These are phyloP conservation scores for Elaeis oleifera DNA, from an alignment of 202 grass and related monocot genomes.

Conservation along the genomic window DNA sequence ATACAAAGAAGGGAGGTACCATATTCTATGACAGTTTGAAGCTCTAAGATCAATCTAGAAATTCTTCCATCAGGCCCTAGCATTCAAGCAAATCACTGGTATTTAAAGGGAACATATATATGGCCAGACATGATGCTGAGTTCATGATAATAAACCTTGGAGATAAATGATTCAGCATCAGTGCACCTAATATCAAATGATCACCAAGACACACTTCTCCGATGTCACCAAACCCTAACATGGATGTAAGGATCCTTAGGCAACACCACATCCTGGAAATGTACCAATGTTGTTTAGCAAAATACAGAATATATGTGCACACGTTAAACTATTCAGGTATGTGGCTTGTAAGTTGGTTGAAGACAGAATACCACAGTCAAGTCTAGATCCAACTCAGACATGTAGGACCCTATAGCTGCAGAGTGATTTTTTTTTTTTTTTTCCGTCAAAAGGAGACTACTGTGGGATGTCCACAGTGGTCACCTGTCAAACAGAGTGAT, in stretches of 20 bases:
- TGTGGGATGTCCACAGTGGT: too few relatives aligned
- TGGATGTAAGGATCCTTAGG: conserved; percentile 90
- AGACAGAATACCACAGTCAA: conserved; percentile 62
- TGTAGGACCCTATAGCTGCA: too few relatives aligned
- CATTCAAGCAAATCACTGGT: conserved; percentile 14
- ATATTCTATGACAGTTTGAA: too few relatives aligned
- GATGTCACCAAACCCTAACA: conserved; percentile 68
- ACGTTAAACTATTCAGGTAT: neutral
- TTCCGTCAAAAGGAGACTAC: too few relatives aligned
- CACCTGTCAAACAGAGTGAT: conserved; percentile 18
- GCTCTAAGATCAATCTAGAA: conserved; percentile 40
- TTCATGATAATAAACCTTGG: conserved; percentile 45
- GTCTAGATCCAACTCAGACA: conserved; percentile 31
- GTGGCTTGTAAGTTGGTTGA: conserved; percentile 10
- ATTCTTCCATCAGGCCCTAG: conserved; percentile 89
- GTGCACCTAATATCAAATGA: conserved; percentile 39
- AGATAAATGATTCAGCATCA: conserved; percentile 35
- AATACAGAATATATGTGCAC: neutral
- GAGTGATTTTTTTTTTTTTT: conserved; percentile 42
- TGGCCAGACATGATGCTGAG: neutral
- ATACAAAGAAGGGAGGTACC: too few relatives aligned
- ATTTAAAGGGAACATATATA: neutral
- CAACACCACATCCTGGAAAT: conserved; percentile 77
- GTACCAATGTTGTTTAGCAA: too few relatives aligned
- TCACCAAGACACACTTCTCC: conserved; percentile 89